Percentiles rank a stretch among this genome's conserved stretches.
These are phyloP conservation scores for Coprinopsis sp. DNA, from an alignment of 768 basidiomycete species.

Conservation along the genomic window DNA sequence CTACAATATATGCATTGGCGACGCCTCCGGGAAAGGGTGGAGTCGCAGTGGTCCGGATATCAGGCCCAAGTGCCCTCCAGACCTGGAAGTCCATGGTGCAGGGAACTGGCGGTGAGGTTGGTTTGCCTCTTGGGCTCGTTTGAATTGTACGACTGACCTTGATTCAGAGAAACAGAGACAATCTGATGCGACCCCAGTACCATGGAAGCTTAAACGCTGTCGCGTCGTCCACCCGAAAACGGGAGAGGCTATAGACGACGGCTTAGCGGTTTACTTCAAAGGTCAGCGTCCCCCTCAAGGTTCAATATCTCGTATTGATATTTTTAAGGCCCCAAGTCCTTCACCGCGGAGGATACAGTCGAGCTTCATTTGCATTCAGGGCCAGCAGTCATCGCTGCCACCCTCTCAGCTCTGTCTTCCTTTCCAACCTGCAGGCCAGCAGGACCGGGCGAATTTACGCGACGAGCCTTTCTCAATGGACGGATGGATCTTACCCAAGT, in stretches of 20 bases:
- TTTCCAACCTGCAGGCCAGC: constrained; percentile 71
- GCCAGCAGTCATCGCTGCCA: constrained; percentile 68
- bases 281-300: constrained; percentile 35
- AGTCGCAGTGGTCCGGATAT: constrained; percentile 76
- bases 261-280: constrained; percentile 77
- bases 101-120: constrained; percentile 14
- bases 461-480: constrained; percentile 76
- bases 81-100: constrained; percentile 64
- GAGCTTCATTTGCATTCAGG: constrained; percentile 89
- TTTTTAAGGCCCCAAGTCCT: constrained; percentile 64
- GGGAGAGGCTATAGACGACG: constrained; percentile 68
- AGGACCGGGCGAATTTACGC: constrained; percentile 85
- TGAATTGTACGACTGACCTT: constrained; percentile 3
- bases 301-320: constrained; percentile 4
- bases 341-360: constrained; percentile 77
- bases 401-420: constrained; percentile 58
- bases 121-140: not conserved
- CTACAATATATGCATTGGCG: constrained; percentile 83
- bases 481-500: constrained; percentile 85
- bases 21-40: constrained; percentile 85
- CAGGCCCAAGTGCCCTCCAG: constrained; percentile 63
- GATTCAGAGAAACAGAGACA: constrained; percentile 1
- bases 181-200: constrained; percentile 33
- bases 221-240: constrained; percentile 59
- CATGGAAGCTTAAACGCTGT: constrained; percentile 71